phyloP scores from a whole-genome alignment of 257 asterid species.

The Solanum neorickii region DNA sequence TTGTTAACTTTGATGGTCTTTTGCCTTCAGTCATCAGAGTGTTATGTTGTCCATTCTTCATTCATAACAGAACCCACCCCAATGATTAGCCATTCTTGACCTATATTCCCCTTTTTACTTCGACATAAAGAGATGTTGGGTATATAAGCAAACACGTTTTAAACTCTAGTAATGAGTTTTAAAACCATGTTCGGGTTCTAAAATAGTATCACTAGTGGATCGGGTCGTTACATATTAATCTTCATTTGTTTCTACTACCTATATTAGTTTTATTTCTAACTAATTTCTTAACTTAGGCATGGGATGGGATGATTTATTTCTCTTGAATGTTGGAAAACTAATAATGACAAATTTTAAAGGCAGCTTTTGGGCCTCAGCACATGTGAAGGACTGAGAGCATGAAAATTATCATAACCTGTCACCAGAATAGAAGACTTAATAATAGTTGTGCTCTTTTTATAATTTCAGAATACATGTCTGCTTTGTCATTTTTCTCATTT shows the following conservation, averaged over 20 bases:
- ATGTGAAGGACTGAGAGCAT: slow-evolving; percentile 1
- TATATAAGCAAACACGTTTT: not conserved
- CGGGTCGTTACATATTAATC: not conserved
- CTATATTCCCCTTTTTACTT: not conserved
- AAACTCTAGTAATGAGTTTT: not conserved
- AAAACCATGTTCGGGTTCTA: not conserved
- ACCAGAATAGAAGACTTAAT: not conserved
- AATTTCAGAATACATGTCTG: not conserved
- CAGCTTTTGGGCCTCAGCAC: slow-evolving; percentile 12
- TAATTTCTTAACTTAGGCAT: not conserved
- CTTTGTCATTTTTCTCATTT: not conserved
- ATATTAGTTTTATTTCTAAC: not conserved
- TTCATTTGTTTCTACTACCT: not conserved
- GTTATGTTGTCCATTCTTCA: not conserved
- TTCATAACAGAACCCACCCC: not conserved
- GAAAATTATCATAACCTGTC: not conserved
- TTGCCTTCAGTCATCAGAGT: not conserved
- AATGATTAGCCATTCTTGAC: not conserved
- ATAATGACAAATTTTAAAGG: not conserved
- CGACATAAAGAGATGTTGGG: not conserved
- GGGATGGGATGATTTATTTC: not conserved
- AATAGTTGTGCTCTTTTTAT: slow-evolving; percentile 1
- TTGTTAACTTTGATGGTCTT: not conserved
- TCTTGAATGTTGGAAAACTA: not conserved
- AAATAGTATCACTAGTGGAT: not conserved